These are phyloP conservation scores for Phytophthora uliginosa DNA, from an alignment of 352 stramenopile genomes.

Conservation along the genomic window DNA sequence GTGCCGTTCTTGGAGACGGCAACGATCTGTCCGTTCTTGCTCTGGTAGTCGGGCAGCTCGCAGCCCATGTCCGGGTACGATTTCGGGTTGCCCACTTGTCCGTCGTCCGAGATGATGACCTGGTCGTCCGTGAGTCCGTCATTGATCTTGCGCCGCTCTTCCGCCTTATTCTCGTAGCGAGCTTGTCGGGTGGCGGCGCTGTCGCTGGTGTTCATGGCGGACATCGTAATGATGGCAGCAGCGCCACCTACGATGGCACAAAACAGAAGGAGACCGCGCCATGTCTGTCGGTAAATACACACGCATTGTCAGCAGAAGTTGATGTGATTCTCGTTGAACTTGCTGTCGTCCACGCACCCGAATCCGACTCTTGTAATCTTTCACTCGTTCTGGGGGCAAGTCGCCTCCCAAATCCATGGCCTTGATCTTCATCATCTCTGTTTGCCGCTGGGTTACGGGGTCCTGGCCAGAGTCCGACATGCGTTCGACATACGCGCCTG, in stretches of 20 bases:
- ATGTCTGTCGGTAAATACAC: slow-evolving; percentile 38
- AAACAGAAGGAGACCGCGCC: slow-evolving; percentile 62
- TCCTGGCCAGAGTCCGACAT: slow-evolving; percentile 24
- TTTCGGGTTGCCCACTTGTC: slow-evolving; percentile 59
- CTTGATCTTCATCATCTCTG: slow-evolving; percentile 76
- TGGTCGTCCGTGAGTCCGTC: slow-evolving; percentile 43
- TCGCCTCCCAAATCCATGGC: slow-evolving; percentile 48
- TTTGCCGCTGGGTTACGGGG: slow-evolving; percentile 29
- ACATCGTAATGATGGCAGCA: slow-evolving; percentile 54
- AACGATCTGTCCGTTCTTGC: slow-evolving; percentile 61
- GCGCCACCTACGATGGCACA: slow-evolving; percentile 48
- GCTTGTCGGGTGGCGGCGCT: slow-evolving; percentile 17
- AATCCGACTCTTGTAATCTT: slow-evolving; percentile 78
- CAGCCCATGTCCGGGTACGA: slow-evolving; percentile 59
- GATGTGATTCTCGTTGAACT: no score
- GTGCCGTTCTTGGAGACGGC: slow-evolving; percentile 61
- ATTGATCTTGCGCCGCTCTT: slow-evolving; percentile 43
- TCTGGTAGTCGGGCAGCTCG: slow-evolving; percentile 63
- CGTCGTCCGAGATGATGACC: slow-evolving; percentile 56
- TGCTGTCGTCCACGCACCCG: slow-evolving; percentile 22
- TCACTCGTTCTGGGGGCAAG: slow-evolving; percentile 37
- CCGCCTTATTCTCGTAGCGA: slow-evolving; percentile 36
- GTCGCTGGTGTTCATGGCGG: slow-evolving; percentile 39
- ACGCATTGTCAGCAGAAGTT: not conserved
- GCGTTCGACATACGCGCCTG: slow-evolving; percentile 17